Evolutionary conservation across 306 rosid species (phyloP), one percentile per base, ranked within the genome.

Genomic region (Ochetophila trinervis): DNA sequence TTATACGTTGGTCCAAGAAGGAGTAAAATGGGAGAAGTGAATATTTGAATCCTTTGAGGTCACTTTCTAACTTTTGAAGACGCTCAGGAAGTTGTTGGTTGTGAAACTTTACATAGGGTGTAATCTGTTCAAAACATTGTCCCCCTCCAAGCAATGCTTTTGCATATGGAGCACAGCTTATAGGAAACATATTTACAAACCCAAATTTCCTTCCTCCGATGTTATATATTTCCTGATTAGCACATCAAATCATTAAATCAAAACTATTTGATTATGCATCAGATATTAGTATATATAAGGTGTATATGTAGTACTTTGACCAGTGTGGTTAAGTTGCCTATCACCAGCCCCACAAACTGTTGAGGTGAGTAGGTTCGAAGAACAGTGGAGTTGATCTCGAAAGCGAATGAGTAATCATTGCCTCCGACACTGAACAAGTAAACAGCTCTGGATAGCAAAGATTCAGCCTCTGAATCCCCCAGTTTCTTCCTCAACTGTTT

Each of bases 161-260:
- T 5, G 32, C 30, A 6, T 0, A 5, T 2, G 82, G 71, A 1
- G 20, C 48, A 17, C 70, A 57, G 11, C 73, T 66, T 8, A 78
- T 3, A 14, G 75, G 60, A 49, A 9, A 57, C 34, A 62, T 13
- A 21, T 22, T 51, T 21, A 57, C 0, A 35, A 67, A 18, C 9
- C 67, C 76, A 67, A 79, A 70, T 70, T 79, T 79, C 49, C 84
- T 75, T 20, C 75, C 84, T 56, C 84, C 80, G 12, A 9, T 21
- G 15, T 56, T 47, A 48, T 70, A 61, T 52, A 79, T 66, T 57
- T 57, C 77, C 80, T 74, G 18, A 19, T 27, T 34, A 10, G 22
- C 32, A 37, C 49, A 10, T 16, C 53, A 35, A 2, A 49, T 1
- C 16, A 30, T n/a, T 17, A n/a, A 21, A 4, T 22, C 20, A 20